Percentiles rank a stretch among this genome's conserved stretches.
Conservation (phyloP, 2,329 filamentous ascomycete species). For the Nannizziopsis arthrosporioides region DNA sequence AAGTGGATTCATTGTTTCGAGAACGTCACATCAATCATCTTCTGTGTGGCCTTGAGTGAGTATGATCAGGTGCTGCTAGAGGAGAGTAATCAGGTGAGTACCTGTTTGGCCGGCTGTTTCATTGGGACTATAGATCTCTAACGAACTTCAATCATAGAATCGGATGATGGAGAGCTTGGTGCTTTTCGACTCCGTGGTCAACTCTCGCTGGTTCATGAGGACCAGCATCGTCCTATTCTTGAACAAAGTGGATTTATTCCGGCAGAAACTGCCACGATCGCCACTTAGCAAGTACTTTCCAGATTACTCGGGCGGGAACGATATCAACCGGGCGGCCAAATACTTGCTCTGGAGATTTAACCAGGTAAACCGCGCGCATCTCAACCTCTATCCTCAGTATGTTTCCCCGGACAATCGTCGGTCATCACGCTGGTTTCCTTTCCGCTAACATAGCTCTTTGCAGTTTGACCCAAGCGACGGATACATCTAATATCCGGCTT, state of each 20-base stretch:
- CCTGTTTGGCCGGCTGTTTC: neutral
- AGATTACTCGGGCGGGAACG: slow-evolving; percentile 93
- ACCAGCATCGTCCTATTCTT: slow-evolving; percentile 98
- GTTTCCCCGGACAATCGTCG: slow-evolving; percentile 29
- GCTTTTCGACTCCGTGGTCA: slow-evolving; percentile 95
- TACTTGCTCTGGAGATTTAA: slow-evolving; percentile 98
- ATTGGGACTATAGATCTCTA: neutral
- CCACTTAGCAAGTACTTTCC: slow-evolving; percentile 92
- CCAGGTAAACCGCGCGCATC: slow-evolving; percentile 89
- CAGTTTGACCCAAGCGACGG: slow-evolving; percentile 94
- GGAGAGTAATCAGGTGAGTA: slow-evolving; percentile 82
- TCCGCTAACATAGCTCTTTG: slow-evolving; percentile 16
- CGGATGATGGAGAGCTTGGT: slow-evolving; percentile 99
- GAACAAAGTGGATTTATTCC: slow-evolving; percentile 98
- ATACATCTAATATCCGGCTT: slow-evolving; percentile 94
- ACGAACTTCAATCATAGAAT: slow-evolving; percentile 50
- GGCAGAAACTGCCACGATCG: slow-evolving; percentile 79
- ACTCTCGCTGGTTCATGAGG: slow-evolving; percentile 97
- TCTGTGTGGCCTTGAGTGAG: slow-evolving; percentile 94
- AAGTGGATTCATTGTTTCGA: slow-evolving; percentile 99
- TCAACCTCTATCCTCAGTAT: slow-evolving; percentile 96
- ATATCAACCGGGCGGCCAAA: slow-evolving; percentile 95
- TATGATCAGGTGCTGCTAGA: slow-evolving; percentile 96
- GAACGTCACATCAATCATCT: slow-evolving; percentile 98
- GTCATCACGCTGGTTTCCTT: slow-evolving; percentile 13